Percentiles rank a stretch among this genome's conserved stretches.
Evolutionary conservation across 805 yeast genomes (phyloP).

Genomic region (Yueomyces sp.): DNA sequence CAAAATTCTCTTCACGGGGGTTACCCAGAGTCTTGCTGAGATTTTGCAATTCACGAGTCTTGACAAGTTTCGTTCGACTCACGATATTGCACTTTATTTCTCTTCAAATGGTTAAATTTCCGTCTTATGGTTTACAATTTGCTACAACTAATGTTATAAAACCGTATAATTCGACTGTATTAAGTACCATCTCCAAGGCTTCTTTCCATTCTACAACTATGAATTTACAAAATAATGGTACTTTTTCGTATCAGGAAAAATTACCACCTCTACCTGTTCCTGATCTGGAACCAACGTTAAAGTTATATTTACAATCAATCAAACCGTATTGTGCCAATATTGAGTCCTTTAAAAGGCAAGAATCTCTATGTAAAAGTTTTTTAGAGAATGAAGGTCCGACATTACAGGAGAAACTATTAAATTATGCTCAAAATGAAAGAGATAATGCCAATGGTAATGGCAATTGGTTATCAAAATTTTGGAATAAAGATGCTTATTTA

Average conservation of each 20-base stretch:
- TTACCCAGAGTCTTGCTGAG: too few species aligned
- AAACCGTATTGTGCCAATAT: conserved; percentile 48
- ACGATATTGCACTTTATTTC: too few species aligned
- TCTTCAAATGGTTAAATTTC: too few species aligned
- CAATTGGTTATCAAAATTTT: conserved; percentile 84
- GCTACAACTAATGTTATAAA: too few species aligned
- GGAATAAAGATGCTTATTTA: conserved; percentile 91
- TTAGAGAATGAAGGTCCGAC: conserved; percentile 51
- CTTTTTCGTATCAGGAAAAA: neutral
- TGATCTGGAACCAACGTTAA: conserved; percentile 52
- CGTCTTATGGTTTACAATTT: too few species aligned
- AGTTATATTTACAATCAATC: conserved; percentile 56
- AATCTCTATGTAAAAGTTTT: conserved; percentile 51
- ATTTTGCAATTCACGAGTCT: too few species aligned
- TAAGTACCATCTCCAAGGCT: too few species aligned
- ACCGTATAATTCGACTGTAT: too few species aligned
- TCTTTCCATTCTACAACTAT: too few species aligned
- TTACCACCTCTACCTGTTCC: conserved; percentile 74
- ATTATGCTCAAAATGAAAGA: conserved; percentile 29
- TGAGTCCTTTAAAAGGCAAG: conserved; percentile 38
- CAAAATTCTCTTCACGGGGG: too few species aligned
- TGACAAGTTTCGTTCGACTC: too few species aligned
- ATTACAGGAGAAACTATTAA: conserved; percentile 52
- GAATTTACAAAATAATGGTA: neutral
- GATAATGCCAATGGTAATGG: conserved; percentile 27